Evolutionary conservation across 2,329 filamentous ascomycete genomes (phyloP).

Genomic region (Trichoderma atroviride): DNA sequence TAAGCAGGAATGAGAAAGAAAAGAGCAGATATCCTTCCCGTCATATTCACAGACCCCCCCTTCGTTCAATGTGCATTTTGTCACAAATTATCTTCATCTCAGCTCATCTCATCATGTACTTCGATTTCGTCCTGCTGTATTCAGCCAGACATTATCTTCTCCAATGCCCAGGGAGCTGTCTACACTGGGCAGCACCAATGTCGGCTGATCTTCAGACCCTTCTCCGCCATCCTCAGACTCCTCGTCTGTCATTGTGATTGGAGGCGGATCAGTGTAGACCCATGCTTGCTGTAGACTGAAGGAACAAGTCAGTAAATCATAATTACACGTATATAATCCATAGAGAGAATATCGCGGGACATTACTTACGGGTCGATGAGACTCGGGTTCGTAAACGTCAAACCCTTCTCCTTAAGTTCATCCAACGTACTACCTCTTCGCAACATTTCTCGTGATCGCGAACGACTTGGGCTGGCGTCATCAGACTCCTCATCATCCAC

Average conservation of each 20-base stretch:
- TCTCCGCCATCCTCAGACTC: conserved; percentile 33
- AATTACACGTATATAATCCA: no score
- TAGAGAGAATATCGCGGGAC: no score
- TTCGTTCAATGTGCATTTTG: background rate
- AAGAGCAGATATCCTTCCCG: background rate
- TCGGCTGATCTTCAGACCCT: conserved; percentile 27
- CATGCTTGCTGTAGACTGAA: conserved; percentile 68
- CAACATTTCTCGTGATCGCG: conserved; percentile 46
- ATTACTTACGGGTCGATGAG: conserved; percentile 65
- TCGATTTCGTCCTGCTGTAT: conserved; percentile 27
- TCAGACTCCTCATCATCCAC: conserved; percentile 47
- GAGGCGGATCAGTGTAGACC: conserved; percentile 62
- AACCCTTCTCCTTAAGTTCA: conserved; percentile 69
- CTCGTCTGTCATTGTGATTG: conserved; percentile 33
- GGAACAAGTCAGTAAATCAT: background rate
- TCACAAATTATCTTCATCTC: background rate
- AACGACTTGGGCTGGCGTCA: conserved; percentile 40
- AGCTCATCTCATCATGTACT: background rate
- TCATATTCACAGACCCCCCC: conserved; percentile 5
- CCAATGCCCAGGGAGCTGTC: conserved; percentile 45
- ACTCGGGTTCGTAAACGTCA: conserved; percentile 76
- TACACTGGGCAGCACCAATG: conserved; percentile 39
- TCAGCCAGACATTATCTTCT: conserved; percentile 45
- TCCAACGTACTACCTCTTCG: conserved; percentile 68
- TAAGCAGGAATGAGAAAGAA: background rate